Evolutionary conservation across 768 basidiomycete genomes (phyloP), one percentile per base, ranked within the genome.

Genomic region (Mycena leptocephala): DNA sequence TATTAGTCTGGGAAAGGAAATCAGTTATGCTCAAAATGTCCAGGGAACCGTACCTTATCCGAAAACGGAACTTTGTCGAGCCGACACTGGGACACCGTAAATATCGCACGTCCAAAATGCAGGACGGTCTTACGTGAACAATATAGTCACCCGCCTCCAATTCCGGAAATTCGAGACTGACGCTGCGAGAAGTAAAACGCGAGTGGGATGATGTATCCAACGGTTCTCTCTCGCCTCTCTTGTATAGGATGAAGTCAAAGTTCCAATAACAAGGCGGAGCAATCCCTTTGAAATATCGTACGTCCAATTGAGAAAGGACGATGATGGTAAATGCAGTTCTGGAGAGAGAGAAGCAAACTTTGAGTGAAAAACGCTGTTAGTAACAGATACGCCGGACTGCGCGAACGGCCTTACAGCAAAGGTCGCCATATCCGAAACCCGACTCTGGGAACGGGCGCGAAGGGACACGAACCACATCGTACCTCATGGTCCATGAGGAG

Each of bases 181-280:
- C 64, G 48, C 81, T 82, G 28, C 85, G 79, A 11, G 76, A 74
- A 58, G 74, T 80, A 46, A 78, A 78, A 2, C 70, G 68, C 20
- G 80, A 78, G 46, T 81, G 80, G 7, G 76, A 68, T 16, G 76
- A 74, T 53, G 62, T 64, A 28, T 79, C 78, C 46, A 82, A 32
- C 0, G 76, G 75, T 28, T 79, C 76, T 24, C 65, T 77, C 24
- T 75, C 70, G 3, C 81, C 82, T 41, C 76, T 76, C 63, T 79
- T 81, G 78, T 73, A 85, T 3, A 85, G 39, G 14, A 81, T 67
- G 59, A 85, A 85, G 70, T 85, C 85, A 53, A 85, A 82, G 14
- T 78, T 70, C 82, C 81, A 85, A 14, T 76, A 51, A 32, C 78
- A 80, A 32, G 65, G 76, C 1, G 82, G 74, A 0, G 79, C 43